Percentiles rank a stretch among this genome's conserved stretches.
Evolutionary conservation across 441 rosid species (phyloP).

Genomic region (Syzygium malaccense): DNA sequence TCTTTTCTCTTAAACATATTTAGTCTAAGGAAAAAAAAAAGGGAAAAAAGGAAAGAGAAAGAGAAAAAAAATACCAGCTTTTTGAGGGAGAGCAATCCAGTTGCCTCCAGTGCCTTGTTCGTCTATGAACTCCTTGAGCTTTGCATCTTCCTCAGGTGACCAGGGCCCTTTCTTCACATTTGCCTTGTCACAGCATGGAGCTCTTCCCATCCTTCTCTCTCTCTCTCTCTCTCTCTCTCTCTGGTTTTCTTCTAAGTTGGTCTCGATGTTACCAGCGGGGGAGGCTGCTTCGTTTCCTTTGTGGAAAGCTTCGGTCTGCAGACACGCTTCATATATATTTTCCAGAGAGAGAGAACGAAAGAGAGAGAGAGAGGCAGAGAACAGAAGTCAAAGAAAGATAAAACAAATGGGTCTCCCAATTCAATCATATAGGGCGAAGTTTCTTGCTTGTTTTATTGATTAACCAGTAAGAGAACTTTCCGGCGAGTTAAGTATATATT

Average conservation of each 20-base stretch:
- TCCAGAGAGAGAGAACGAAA: neutral
- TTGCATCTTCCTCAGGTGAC: conserved; percentile 87
- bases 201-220: conserved; percentile 58
- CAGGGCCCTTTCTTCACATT: conserved; percentile 84
- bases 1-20: neutral
- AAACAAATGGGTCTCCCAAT: neutral
- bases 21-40: neutral
- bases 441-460: neutral
- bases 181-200: conserved; percentile 90
- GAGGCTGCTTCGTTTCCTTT: neutral
- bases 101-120: conserved; percentile 63
- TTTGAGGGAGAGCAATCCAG: conserved; percentile 86
- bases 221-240: neutral
- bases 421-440: neutral
- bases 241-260: neutral
- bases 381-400: conserved; percentile 35
- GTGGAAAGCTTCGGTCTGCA: neutral
- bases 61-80: conserved; percentile 45
- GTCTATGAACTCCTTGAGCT: conserved; percentile 53
- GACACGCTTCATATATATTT: neutral
- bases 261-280: neutral
- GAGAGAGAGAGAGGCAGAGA: neutral
- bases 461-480: neutral
- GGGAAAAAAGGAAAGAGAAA: neutral
- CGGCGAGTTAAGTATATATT: neutral